A percentile compares a stretch with the other conserved stretches of the same genome.
phyloP scores from a whole-genome alignment of 2,329 filamentous ascomycete species.

The Aspergillus pseudonomiae region DNA sequence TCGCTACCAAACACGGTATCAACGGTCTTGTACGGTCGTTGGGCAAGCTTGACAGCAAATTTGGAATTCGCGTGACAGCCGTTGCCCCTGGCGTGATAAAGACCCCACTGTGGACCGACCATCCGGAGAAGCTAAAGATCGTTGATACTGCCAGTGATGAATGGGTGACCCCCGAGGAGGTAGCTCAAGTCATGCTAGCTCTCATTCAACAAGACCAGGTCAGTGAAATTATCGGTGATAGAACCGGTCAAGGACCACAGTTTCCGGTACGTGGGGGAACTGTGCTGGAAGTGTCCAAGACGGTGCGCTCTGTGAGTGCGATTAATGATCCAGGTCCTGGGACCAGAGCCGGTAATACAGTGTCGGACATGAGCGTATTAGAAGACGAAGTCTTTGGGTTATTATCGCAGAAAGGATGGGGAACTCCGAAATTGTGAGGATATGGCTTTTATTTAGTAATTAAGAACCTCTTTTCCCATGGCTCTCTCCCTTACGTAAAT shows the following conservation, averaged over 20 bases:
- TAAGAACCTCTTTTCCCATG: not conserved
- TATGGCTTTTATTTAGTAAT: not conserved
- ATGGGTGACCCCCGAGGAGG: conserved; percentile 65
- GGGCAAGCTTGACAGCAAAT: conserved; percentile 49
- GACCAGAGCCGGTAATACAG: conserved; percentile 49
- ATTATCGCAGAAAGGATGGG: conserved; percentile 55
- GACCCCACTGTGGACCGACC: conserved; percentile 64
- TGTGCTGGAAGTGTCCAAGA: conserved; percentile 60
- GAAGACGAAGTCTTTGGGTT: conserved; percentile 55
- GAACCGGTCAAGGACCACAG: conserved; percentile 30
- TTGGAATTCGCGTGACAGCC: conserved; percentile 61
- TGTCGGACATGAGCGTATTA: conserved; percentile 44
- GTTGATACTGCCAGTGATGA: conserved; percentile 52
- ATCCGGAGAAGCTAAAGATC: conserved; percentile 61
- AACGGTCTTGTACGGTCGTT: conserved; percentile 55
- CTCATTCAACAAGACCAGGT: conserved; percentile 55
- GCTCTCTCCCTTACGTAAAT: not conserved
- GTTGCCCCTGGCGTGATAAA: conserved; percentile 64
- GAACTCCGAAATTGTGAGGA: conserved; percentile 36
- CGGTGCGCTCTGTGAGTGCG: conserved; percentile 53
- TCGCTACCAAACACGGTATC: conserved; percentile 53
- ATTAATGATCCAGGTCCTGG: conserved; percentile 59
- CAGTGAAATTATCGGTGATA: conserved; percentile 38
- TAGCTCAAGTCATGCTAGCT: conserved; percentile 61
- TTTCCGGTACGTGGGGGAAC: conserved; percentile 51